Base-by-base conservation (phyloP, 2,329 filamentous ascomycete genomes). In the Huntiella savannae region DNA sequence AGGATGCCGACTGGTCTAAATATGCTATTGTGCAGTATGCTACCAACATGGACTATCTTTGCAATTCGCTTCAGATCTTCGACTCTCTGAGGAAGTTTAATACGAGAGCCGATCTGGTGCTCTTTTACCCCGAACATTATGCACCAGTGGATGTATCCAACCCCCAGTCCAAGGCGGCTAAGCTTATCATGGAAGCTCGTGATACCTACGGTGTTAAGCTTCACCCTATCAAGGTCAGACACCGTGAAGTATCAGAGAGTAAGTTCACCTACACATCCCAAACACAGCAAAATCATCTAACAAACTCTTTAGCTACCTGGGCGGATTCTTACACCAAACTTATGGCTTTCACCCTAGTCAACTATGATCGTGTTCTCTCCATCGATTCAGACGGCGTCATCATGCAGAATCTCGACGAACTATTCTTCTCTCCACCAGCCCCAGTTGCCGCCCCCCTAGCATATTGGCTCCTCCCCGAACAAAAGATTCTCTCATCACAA, bases 381-480 rank as follows among this genome's bases (percentile, higher is more conserved):
- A 57, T 68, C 1, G 66, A 83, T 56, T 78, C 76, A 6, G 79
- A 84, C 54, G 65, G 73, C 16, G 71, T 71, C 1, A 60, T 84
- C 3, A 65, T 80, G 3, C 64, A 76, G 49, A 60, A 66, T 16
- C 70, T 84, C 66, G 80, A 85, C 53, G 78, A 83, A 46, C 66
- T 84, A 0, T 85, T 85, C 60, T 68, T 79, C 22, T 63, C 80
- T 1, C 80, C 79, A 0, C 57, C 62, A 1, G 67, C 70, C 1
- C 63, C 70, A 1, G 68, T 79, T 3, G 78, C 78, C 2, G 77
- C 83, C 70, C 77, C 79, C 1, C 71, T 75, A 32, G 80, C 79
- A 6, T 83, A 84, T 57, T 84, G 79, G 79, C 63, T 75, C 1
- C 64, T 71, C 4, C 70, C 70, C 0, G 62, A 66, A 1, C 63